Percentiles rank a stretch among this genome's conserved stretches.
phyloP scores from a whole-genome alignment of 2,329 filamentous ascomycete genomes.

The Alternaria hordeiaustralica region DNA sequence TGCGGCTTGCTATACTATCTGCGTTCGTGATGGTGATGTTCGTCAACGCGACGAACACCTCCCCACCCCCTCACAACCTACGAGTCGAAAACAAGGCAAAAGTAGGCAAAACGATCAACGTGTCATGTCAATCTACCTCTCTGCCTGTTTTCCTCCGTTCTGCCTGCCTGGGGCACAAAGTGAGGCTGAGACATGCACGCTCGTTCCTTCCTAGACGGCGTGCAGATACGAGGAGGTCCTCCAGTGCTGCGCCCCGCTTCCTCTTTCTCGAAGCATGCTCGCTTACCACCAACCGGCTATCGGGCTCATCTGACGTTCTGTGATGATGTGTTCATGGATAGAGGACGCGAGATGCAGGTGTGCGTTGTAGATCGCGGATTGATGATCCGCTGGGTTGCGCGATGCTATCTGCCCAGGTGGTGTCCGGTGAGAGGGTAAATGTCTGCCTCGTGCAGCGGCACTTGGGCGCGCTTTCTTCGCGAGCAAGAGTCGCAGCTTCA shows the following conservation, averaged over 20 bases:
- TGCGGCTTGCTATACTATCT: neutral
- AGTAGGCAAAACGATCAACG: neutral
- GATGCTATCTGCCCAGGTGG: neutral
- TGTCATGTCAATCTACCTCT: neutral
- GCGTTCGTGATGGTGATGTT: neutral
- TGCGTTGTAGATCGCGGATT: neutral
- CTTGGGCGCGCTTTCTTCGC: neutral
- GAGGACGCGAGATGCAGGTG: neutral
- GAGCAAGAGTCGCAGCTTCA: neutral
- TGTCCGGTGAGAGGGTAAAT: slow-evolving; percentile 2
- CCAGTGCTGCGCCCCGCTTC: neutral
- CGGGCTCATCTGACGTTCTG: neutral
- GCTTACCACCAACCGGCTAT: neutral
- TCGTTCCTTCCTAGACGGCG: neutral
- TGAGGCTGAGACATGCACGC: slow-evolving; percentile 1
- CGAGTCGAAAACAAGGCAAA: neutral
- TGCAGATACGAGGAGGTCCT: slow-evolving; percentile 5
- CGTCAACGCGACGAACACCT: neutral
- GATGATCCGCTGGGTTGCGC: neutral
- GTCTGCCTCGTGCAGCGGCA: neutral
- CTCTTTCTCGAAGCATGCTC: neutral
- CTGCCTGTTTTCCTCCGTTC: neutral
- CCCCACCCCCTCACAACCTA: neutral
- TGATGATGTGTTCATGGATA: neutral
- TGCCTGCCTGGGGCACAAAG: neutral